Evolutionary conservation across 31 red algal genomes (phyloP).

Genomic region (Odonthalia washingtoniensis): DNA sequence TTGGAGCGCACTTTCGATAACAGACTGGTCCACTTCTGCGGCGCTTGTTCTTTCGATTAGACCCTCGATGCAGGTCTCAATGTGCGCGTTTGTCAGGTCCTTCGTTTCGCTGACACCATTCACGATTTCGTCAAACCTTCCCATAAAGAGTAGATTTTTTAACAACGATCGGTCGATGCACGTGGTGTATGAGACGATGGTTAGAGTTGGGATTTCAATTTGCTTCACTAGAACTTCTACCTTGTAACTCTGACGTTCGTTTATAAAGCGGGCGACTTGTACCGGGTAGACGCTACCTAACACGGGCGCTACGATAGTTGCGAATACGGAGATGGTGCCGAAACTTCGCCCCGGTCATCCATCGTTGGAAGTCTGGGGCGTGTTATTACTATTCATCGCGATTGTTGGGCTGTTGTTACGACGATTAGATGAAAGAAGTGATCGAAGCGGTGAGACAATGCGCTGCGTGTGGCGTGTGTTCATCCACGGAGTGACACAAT

Average conservation of each 20-base stretch:
- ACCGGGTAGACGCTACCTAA: slow-evolving; percentile 20
- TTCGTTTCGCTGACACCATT: too few species aligned
- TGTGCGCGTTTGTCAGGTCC: too few species aligned
- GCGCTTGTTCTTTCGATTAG: too few species aligned
- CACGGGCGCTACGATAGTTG: slow-evolving; percentile 20
- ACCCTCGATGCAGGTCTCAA: too few species aligned
- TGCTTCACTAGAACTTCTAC: slow-evolving; percentile 28
- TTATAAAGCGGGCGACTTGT: slow-evolving; percentile 21
- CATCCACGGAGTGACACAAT: slow-evolving; percentile 44
- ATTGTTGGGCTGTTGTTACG: background rate
- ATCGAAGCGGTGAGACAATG: too few species aligned
- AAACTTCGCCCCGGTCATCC: background rate
- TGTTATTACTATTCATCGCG: background rate
- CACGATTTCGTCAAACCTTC: background rate
- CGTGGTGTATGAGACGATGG: background rate
- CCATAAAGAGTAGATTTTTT: slow-evolving; percentile 11
- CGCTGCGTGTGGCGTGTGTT: slow-evolving; percentile 52
- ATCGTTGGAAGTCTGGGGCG: background rate
- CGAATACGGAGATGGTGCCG: slow-evolving; percentile 15
- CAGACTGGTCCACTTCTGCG: too few species aligned
- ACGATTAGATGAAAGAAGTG: background rate
- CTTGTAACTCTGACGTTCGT: slow-evolving; percentile 9
- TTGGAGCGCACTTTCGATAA: too few species aligned
- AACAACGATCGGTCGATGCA: slow-evolving; percentile 4
- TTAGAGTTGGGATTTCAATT: background rate